Evolutionary conservation across 768 basidiomycete species (phyloP), one percentile per base, ranked within the genome.

Genomic region (Pleurotus platypus): DNA sequence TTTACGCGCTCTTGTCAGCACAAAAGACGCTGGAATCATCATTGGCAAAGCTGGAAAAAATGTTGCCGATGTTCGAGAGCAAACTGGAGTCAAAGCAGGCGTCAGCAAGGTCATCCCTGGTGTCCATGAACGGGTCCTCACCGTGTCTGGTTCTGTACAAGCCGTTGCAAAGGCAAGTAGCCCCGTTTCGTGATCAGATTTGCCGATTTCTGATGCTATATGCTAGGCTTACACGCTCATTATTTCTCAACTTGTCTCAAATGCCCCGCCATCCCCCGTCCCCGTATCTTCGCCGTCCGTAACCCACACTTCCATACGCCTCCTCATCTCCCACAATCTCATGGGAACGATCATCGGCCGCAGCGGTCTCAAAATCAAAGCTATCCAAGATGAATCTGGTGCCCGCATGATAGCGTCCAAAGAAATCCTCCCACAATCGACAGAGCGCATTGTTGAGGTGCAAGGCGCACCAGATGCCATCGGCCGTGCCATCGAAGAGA

Each of bases 261-360:
- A 92, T 40, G 86, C 83, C 66, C 86, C 92, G 47, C 78, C 92
- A 45, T 87, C 89, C 45, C 87, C 85, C 49, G 73, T 81, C 57
- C 78, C 86, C 42, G 74, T 85, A 61, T 80, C 92, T 56, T 77
- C 90, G 18, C 83, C 87, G n/a, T 78, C 89, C 53, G 78, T 82
- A 57, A 75, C 82, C 51, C 86, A 90, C 72, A 94, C 94, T 58
- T 92, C 94, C 60, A 89, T 99, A 72, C 92, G 94, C 59, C 93
- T 99, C 63, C 82, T 99, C 67, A 94, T 99, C 78, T 96, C 94
- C 46, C 97, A 99, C 78, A 96, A 98, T 75, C 82, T 99, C 63
- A 99, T 99, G 97, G 97, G 97, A 54, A 94, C 93, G 59, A 90
- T 99, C 77, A 98, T 98, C 66, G 97, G 97, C 64, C 89, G 95